Percentiles rank a stretch among this genome's conserved stretches.
These are phyloP conservation scores for Ambrosia trifida DNA, from an alignment of 129 eudicot genomes.

Conservation along the genomic window DNA sequence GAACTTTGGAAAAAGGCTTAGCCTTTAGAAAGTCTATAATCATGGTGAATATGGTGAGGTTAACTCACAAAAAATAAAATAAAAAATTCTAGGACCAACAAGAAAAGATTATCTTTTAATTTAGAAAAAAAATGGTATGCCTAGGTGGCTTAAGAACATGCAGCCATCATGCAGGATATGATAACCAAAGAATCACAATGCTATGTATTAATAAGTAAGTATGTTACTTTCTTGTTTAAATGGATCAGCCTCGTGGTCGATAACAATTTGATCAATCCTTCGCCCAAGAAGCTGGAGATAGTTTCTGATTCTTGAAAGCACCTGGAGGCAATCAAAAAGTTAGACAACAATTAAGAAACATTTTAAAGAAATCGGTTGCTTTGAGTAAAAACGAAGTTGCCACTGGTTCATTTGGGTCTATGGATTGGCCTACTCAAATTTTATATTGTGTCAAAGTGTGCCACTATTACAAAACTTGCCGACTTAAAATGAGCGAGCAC, in stretches of 20 bases:
- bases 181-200: not conserved
- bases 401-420: too few relatives aligned
- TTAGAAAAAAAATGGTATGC: not conserved
- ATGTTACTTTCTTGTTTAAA: constrained; percentile 76
- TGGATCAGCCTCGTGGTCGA: constrained; percentile 64
- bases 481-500: too few relatives aligned
- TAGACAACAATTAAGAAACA: not conserved
- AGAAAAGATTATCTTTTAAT: not conserved
- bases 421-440: too few relatives aligned
- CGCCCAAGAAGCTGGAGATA: constrained; percentile 90
- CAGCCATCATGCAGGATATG: not conserved
- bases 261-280: constrained; percentile 82
- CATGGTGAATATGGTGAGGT: not conserved
- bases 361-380: too few relatives aligned
- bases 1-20: not conserved
- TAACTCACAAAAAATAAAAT: not conserved
- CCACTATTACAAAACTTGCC: too few relatives aligned
- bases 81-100: not conserved
- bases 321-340: constrained; percentile 43
- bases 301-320: constrained; percentile 77
- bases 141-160: too few relatives aligned
- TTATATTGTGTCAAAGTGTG: too few relatives aligned
- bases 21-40: too few relatives aligned
- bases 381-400: too few relatives aligned
- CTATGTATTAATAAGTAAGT: not conserved